phyloP scores from a whole-genome alignment of 345 rosid genomes.

The Theobroma cacao region DNA sequence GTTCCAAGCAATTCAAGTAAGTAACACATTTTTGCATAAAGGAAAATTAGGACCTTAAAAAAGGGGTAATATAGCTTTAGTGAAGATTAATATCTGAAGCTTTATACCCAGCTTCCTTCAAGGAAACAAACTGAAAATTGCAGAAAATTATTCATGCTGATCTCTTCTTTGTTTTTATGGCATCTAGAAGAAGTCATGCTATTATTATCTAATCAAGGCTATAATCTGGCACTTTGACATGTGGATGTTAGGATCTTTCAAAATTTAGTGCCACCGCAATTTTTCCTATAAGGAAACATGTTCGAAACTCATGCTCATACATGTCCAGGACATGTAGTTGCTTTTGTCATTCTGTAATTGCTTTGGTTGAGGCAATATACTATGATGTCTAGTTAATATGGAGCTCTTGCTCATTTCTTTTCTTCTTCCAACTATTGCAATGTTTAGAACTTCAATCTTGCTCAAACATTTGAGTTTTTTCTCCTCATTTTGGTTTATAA shows the following conservation, averaged over 20 bases:
- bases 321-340: not conserved
- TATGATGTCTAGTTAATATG: not conserved
- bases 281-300: not conserved
- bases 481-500: not conserved
- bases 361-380: not conserved
- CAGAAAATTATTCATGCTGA: not conserved
- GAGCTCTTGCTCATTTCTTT: not conserved
- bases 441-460: not conserved
- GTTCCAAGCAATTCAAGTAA: conserved; percentile 40
- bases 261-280: not conserved
- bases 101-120: not conserved
- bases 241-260: not conserved
- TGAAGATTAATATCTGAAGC: not conserved
- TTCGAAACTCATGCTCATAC: not conserved
- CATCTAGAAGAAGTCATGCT: not conserved
- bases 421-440: not conserved
- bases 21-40: not conserved
- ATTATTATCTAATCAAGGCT: not conserved
- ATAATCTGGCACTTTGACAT: not conserved
- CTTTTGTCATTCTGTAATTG: not conserved
- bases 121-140: not conserved
- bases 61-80: not conserved
- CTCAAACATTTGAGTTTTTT: not conserved
- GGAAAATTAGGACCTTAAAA: not conserved
- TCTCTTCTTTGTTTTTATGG: not conserved